Conservation (phyloP, 345 rosid genomes). For the Gossypium mustelinum region DNA sequence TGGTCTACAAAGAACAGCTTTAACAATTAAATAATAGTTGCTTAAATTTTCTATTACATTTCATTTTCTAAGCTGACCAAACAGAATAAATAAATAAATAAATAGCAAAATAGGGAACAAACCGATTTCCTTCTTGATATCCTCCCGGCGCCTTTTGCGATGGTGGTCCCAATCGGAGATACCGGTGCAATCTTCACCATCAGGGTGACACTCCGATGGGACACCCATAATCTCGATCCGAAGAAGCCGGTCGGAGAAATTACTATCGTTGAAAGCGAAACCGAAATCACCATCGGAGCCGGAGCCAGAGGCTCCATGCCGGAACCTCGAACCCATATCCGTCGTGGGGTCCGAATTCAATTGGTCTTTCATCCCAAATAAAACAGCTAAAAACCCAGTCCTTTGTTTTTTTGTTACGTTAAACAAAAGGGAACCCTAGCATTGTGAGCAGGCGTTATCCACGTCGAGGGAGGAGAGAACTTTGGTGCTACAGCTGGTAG, state of each 20-base stretch:
- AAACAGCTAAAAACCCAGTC: conserved; percentile 15
- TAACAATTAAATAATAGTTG: background rate
- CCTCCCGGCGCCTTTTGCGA: conserved; percentile 88
- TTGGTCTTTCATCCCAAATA: conserved; percentile 21
- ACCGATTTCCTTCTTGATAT: conserved; percentile 62
- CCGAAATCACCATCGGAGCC: conserved; percentile 78
- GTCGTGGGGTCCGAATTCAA: conserved; percentile 60
- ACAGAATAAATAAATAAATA: background rate
- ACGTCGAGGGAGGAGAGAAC: too few relatives aligned
- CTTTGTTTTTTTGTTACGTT: background rate
- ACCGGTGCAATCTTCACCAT: conserved; percentile 66
- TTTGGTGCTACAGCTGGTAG: too few relatives aligned
- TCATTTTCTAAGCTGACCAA: background rate
- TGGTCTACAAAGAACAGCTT: background rate
- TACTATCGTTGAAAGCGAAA: conserved; percentile 94
- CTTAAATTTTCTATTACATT: background rate
- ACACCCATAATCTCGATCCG: conserved; percentile 91
- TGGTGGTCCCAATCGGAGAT: conserved; percentile 91
- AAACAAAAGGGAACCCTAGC: too few relatives aligned
- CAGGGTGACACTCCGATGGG: conserved; percentile 42
- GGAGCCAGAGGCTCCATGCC: conserved; percentile 31
- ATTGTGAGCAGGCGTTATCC: too few relatives aligned
- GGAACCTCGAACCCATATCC: conserved; percentile 63
- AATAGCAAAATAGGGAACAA: conserved; percentile 7
- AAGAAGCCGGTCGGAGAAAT: conserved; percentile 96